A percentile compares a stretch with the other conserved stretches of the same genome.
Conservation (phyloP, 345 rosid genomes). For the Durio zibethinus region DNA sequence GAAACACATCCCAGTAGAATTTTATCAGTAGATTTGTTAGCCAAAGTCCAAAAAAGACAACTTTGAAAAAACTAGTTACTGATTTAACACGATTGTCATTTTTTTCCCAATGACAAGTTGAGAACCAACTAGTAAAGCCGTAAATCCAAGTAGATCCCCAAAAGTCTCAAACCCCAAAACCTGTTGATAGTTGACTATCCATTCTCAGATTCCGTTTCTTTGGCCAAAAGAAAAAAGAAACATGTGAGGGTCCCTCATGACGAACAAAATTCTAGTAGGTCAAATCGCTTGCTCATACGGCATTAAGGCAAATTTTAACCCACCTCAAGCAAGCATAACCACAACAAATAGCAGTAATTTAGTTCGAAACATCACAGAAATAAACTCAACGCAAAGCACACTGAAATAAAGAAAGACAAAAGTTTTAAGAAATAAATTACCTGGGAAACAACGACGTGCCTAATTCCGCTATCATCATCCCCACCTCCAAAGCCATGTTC, state of each 20-base stretch:
- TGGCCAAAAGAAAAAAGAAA: no score
- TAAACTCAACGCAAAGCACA: background rate
- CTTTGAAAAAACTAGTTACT: background rate
- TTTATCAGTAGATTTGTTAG: background rate
- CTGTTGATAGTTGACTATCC: no score
- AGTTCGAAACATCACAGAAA: background rate
- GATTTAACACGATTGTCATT: background rate
- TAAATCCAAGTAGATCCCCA: background rate
- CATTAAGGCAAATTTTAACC: background rate
- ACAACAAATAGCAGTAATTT: background rate
- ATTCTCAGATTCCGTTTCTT: no score
- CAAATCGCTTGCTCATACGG: background rate
- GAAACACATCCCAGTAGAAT: background rate
- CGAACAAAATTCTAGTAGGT: background rate
- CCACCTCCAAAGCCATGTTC: slow-evolving; percentile 38
- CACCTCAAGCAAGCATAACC: background rate
- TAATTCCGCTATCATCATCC: slow-evolving; percentile 48
- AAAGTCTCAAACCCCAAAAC: background rate
- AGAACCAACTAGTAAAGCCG: background rate
- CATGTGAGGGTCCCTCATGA: background rate
- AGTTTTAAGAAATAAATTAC: slow-evolving; percentile 24
- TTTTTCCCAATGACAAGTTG: background rate
- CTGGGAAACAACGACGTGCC: slow-evolving; percentile 96
- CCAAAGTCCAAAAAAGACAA: background rate
- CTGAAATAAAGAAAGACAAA: background rate